These are phyloP conservation scores for Aspergillus tanneri DNA, from an alignment of 2,329 filamentous ascomycete genomes.

Conservation along the genomic window DNA sequence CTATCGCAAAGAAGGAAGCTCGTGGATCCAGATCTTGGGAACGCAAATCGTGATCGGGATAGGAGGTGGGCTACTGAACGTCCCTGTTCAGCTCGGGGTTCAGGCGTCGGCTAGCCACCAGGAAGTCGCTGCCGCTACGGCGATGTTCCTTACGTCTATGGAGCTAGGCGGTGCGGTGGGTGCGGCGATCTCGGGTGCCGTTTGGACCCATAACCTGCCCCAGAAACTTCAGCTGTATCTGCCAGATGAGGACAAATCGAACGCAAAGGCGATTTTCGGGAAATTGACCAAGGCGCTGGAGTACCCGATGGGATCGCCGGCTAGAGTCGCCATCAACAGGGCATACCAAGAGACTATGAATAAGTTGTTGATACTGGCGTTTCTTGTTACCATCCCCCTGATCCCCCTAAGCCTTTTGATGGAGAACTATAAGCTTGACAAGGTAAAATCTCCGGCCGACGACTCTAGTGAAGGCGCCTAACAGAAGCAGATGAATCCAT, in stretches of 20 bases:
- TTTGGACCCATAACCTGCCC: constrained; percentile 63
- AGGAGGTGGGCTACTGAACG: constrained; percentile 57
- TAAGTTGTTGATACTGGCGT: constrained; percentile 55
- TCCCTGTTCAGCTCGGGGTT: constrained; percentile 60
- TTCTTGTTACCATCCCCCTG: constrained; percentile 56
- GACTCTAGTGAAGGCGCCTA: constrained; percentile 10
- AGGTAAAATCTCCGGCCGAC: constrained; percentile 31
- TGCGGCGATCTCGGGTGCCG: constrained; percentile 59
- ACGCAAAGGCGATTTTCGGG: constrained; percentile 51
- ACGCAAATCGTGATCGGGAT: constrained; percentile 62
- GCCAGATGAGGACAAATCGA: constrained; percentile 44
- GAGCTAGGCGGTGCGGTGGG: constrained; percentile 62
- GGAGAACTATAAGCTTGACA: constrained; percentile 59
- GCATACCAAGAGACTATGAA: constrained; percentile 67
- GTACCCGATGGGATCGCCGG: constrained; percentile 58
- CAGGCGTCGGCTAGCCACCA: constrained; percentile 62
- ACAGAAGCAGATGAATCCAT: constrained; percentile 29
- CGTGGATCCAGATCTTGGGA: constrained; percentile 56
- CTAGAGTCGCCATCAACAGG: constrained; percentile 60
- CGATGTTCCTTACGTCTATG: constrained; percentile 60
- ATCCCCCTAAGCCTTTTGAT: constrained; percentile 57
- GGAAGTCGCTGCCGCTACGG: constrained; percentile 61
- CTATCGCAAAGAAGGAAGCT: constrained; percentile 54
- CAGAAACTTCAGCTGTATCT: constrained; percentile 52
- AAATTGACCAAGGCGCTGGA: constrained; percentile 56